Base-by-base conservation (phyloP, 2,329 filamentous ascomycete genomes). In the Fusarium globosum region DNA sequence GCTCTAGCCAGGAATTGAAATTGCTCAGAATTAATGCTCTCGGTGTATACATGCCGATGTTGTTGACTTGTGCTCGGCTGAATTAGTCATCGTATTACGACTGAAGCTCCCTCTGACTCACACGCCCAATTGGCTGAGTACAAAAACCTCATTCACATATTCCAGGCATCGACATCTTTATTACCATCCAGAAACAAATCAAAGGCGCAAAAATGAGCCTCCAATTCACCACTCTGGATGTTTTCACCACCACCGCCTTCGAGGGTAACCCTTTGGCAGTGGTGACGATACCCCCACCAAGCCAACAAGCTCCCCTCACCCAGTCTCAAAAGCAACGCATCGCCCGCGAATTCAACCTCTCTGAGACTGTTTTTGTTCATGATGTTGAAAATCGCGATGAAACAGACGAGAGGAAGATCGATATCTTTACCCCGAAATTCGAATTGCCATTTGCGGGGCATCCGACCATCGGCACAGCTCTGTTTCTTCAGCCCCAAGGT, bases 371-470 rank as follows among this genome's bases (percentile, higher is more conserved):
- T 23, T 91, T 92, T 78, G 79, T 91, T 14, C 88, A 91, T 78
- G 85, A 87, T 53, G 71, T 80, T 41, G 75, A 79, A 4, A 79
- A 81, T 28, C 72, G 77, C 10, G 26, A 9, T 0, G 63, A 73
- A 2, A 75, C 79, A 39, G 73, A 79, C 39, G 61, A 77, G 26
- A 80, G 86, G 21, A 78, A 78, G 42, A 83, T 91, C 63, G 86
- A 90, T 74, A 91, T 92, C 69, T 92, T 91, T 81, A 88, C 87
- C 16, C 77, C 83, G 15, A 76, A 80, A 3, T 76, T 81, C n/a
- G 89, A 91, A 78, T 79, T 91, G 14, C 86, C 88, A 10, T 91
- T 91, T 68, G 89, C 89, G 3, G 89, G 89, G 3, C 89, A 91
- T 78, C 89, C 90, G 0, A 88, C 88, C 20, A 85, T 92, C 65